Evolutionary conservation across 2,329 filamentous ascomycete genomes (phyloP).

Genomic region (Trichophyton benhamiae): DNA sequence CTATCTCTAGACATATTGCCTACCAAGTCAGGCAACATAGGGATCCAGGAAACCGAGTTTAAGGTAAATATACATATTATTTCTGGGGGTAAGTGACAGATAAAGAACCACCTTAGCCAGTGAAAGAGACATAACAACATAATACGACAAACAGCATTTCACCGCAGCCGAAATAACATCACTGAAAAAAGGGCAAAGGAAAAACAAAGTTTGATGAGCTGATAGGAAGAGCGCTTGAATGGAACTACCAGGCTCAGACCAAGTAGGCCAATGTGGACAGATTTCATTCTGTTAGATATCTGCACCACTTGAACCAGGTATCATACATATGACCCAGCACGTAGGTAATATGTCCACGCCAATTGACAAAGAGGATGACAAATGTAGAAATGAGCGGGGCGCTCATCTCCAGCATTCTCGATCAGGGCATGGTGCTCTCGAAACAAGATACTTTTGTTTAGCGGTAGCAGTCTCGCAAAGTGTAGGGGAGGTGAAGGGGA

Average conservation of each 20-base stretch:
- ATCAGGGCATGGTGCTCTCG: neutral
- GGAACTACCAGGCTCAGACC: neutral
- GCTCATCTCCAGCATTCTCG: neutral
- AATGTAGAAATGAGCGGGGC: neutral
- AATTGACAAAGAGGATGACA: neutral
- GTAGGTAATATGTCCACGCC: neutral
- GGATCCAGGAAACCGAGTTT: neutral
- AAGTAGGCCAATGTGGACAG: neutral
- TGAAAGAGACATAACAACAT: neutral
- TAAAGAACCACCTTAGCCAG: neutral
- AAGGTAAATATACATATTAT: neutral
- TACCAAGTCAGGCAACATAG: neutral
- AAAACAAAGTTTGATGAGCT: neutral
- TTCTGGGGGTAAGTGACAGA: neutral
- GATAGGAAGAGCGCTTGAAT: neutral
- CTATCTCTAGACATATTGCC: neutral
- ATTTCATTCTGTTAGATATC: neutral
- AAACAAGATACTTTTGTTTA: neutral
- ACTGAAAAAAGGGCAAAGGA: neutral
- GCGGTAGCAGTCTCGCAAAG: neutral
- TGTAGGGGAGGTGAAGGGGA: neutral
- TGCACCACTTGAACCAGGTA: neutral
- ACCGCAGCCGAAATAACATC: neutral
- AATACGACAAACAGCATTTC: neutral
- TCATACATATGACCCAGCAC: neutral